Percentiles rank a stretch among this genome's conserved stretches.
phyloP scores from a whole-genome alignment of 768 basidiomycete genomes.

The Trametes cubensis region DNA sequence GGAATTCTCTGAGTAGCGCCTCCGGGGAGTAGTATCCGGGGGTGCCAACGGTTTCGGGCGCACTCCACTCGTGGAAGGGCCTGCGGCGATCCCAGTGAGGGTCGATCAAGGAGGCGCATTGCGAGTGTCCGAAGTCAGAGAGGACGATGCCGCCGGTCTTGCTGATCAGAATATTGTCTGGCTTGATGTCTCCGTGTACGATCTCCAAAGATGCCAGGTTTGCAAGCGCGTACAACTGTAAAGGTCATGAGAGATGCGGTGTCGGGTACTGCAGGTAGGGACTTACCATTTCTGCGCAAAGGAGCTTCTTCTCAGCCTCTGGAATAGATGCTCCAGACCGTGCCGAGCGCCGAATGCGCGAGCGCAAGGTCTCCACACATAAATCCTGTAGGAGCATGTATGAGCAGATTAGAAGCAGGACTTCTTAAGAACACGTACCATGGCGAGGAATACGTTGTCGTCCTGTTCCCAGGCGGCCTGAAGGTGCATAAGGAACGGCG shows the following conservation, averaged over 20 bases:
- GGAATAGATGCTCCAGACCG: not conserved
- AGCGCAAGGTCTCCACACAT: constrained; percentile 14
- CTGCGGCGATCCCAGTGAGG: not conserved
- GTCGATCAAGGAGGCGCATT: constrained; percentile 1
- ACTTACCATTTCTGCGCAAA: constrained; percentile 27
- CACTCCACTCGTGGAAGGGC: constrained; percentile 1
- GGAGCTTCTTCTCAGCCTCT: constrained; percentile 11
- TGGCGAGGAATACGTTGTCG: constrained; percentile 31
- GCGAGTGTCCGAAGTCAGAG: constrained; percentile 24
- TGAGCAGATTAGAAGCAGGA: not conserved
- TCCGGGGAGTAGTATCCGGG: constrained; percentile 50
- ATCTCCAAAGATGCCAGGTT: constrained; percentile 1
- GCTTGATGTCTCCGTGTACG: constrained; percentile 27
- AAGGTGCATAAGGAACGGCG: constrained; percentile 21
- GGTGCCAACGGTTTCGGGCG: constrained; percentile 36
- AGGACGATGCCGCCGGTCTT: constrained; percentile 23
- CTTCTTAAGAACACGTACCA: constrained; percentile 26
- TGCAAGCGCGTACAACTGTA: constrained; percentile 17
- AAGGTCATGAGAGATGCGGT: not conserved
- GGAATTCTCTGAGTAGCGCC: constrained; percentile 41
- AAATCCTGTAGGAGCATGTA: constrained; percentile 5
- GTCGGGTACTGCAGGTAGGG: too few relatives aligned
- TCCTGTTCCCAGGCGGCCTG: constrained; percentile 29
- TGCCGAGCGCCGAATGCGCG: not conserved
- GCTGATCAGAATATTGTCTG: constrained; percentile 25